These are phyloP conservation scores for Colletotrichum neosansevieriae DNA, from an alignment of 2,329 filamentous ascomycete genomes.

Conservation along the genomic window DNA sequence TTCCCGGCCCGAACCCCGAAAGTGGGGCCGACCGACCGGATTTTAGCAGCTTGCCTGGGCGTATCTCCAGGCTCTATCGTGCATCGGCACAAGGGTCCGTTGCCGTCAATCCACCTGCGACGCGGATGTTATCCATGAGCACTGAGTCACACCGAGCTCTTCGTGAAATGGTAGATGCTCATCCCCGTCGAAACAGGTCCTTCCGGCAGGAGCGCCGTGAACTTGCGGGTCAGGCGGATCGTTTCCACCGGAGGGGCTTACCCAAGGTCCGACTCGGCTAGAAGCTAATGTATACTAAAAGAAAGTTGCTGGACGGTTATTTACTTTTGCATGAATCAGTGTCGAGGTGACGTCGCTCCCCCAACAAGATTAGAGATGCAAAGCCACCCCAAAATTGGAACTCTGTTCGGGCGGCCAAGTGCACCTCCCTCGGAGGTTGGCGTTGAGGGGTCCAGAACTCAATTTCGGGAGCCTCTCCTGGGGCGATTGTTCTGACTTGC, in stretches of 20 bases:
- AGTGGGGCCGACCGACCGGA: slow-evolving; percentile 26
- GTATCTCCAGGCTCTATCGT: not conserved
- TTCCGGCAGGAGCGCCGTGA: not conserved
- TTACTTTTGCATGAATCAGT: not conserved
- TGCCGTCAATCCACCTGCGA: not conserved
- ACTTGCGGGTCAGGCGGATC: not conserved
- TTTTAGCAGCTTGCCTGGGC: slow-evolving; percentile 20
- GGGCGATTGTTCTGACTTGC: no score
- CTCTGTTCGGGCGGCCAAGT: not conserved
- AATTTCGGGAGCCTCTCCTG: slow-evolving; percentile 1
- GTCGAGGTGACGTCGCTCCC: not conserved
- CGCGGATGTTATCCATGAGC: not conserved
- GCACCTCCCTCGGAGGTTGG: not conserved
- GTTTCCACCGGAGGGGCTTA: not conserved
- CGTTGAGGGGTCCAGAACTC: slow-evolving; percentile 18
- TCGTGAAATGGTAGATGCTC: not conserved
- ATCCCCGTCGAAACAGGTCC: not conserved
- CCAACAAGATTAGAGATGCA: not conserved
- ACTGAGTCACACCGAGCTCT: slow-evolving; percentile 6
- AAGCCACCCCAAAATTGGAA: slow-evolving; percentile 4
- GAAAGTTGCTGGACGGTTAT: not conserved
- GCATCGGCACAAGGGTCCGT: not conserved
- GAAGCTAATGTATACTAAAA: no score
- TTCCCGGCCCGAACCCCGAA: not conserved
- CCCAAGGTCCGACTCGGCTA: not conserved